Evolutionary conservation across 331 rosid species (phyloP).

Genomic region (Rhamnella rubrinervis): DNA sequence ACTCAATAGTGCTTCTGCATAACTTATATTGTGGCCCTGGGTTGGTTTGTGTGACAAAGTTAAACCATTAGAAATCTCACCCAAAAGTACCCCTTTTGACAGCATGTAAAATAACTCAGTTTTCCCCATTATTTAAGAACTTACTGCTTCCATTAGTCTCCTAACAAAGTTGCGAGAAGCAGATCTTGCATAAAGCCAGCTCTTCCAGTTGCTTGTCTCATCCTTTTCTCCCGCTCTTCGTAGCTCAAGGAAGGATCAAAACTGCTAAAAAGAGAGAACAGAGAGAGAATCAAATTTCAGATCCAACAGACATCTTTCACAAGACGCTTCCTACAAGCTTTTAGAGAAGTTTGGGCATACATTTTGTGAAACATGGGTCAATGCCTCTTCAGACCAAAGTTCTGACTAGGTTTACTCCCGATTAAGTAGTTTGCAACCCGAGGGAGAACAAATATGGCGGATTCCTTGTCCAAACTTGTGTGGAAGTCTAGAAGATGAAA

Average conservation of each 20-base stretch:
- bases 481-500: not conserved
- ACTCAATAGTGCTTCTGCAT: constrained; percentile 26
- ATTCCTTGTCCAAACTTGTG: not conserved
- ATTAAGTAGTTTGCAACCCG: not conserved
- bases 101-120: constrained; percentile 31
- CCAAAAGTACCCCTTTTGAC: constrained; percentile 25
- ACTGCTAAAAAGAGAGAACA: constrained; percentile 38
- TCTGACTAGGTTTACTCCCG: not conserved
- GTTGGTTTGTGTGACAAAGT: constrained; percentile 13
- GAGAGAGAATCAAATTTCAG: constrained; percentile 12
- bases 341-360: not conserved
- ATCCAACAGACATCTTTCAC: not conserved
- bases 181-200: constrained; percentile 89
- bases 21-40: constrained; percentile 20
- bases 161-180: constrained; percentile 63
- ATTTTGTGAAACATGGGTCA: constrained; percentile 1
- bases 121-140: constrained; percentile 28
- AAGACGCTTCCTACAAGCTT: not conserved
- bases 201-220: constrained; percentile 76
- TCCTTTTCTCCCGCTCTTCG: constrained; percentile 86
- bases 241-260: constrained; percentile 79
- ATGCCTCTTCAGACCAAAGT: constrained; percentile 13
- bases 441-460: not conserved
- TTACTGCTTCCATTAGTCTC: constrained; percentile 39
- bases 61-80: constrained; percentile 34